Base-by-base conservation (phyloP, 2,329 filamentous ascomycete species). In the Colletotrichum plurivorum region DNA sequence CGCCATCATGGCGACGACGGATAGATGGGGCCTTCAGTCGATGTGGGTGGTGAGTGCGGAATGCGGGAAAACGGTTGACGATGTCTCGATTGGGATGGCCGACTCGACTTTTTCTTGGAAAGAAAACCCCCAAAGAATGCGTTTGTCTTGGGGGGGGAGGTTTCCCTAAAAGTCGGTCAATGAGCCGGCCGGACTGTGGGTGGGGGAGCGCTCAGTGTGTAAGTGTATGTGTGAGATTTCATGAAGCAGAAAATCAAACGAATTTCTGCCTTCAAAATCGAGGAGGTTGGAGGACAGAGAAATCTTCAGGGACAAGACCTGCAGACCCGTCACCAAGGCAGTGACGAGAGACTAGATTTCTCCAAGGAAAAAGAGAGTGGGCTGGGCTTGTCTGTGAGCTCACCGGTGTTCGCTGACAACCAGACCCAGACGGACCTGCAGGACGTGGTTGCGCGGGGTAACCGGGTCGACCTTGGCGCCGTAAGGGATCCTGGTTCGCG, bases 1-100 rank as follows among this genome's bases (percentile, higher is more conserved):
- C 83, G 88, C 88, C 88, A 90, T 90, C 78, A 77, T 78, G 85
- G 85, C 85, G 83, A 75, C 80, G 78, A 79, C 76, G 70, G 62
- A 45, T 25, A 57, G 25, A 49, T 39, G 58, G 48, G 58, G 16
- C 63, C 53, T 66, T 70, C 63, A 70, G 63, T 65, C 65, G 43
- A 36, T 36, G 45, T 13, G 13, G 68, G 31, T 22, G 18, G 52
- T 27, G 25, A 45, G 9, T 63, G 52, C 41, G 48, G 58, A 68
- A 68, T 63, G 57, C 52, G 56, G 63, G 27, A 43, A 63, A 49
- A 22, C 2, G 31, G 41, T 53, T 61, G 6, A 27, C 13, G 16
- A 20, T 54, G 54, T 61, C 56, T 53, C 45, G 54, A 41, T 57
- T 31, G 67, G 31, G 31, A 36, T 56, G 39, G 51, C 16, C 55